Evolutionary conservation across 441 rosid species (phyloP).

Genomic region (Gossypium schwendimanii): DNA sequence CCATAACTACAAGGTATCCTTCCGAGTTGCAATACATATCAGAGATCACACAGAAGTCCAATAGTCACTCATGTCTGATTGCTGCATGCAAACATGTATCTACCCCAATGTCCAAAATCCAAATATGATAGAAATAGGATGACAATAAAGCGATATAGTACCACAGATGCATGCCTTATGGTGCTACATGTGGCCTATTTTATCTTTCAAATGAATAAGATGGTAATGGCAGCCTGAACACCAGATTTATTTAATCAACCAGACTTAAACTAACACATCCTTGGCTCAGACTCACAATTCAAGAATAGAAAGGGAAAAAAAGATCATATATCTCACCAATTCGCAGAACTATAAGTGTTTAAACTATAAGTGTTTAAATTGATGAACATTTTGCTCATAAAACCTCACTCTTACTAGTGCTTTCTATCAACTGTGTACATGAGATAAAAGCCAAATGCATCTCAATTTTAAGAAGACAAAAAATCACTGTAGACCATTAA

Average conservation of each 20-base stretch:
- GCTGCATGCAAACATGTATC: neutral
- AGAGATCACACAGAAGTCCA: neutral
- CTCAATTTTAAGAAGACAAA: neutral
- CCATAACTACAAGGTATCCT: neutral
- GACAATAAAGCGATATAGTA: neutral
- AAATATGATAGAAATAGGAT: neutral
- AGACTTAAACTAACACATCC: neutral
- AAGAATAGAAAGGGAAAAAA: neutral
- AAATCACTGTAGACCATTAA: no score
- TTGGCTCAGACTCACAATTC: neutral
- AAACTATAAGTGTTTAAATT: no score
- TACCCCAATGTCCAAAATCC: neutral
- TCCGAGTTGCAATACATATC: neutral
- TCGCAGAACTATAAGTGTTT: no score
- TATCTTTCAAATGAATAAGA: neutral
- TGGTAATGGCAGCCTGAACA: neutral
- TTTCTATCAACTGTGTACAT: neutral
- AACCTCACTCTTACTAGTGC: no score
- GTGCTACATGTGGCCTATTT: no score
- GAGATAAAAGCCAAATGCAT: neutral
- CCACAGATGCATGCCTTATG: neutral
- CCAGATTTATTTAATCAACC: neutral
- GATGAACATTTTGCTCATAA: no score
- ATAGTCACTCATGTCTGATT: neutral
- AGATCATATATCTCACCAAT: neutral